Base-by-base conservation (phyloP, 2,329 filamentous ascomycete species). In the Decorospora gaudefroyi region DNA sequence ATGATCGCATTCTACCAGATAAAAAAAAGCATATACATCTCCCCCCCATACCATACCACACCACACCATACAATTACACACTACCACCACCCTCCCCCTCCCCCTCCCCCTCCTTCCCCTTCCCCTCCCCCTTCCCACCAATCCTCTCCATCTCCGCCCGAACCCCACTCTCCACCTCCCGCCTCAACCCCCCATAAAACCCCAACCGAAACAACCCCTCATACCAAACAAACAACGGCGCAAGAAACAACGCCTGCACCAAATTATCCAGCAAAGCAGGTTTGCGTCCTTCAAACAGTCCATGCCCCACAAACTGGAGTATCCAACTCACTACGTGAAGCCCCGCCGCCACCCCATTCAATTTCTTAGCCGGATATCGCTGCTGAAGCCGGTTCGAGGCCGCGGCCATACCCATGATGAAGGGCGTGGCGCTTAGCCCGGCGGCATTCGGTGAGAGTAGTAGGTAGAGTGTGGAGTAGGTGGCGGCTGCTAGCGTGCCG, bases 171-270 rank as follows among this genome's bases (percentile, higher is more conserved):
- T 67, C 60, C 3, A 69, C 62, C 36, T 65, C 62, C 35, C 11
- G 50, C 51, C 90, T 87, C 59, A 71, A 70, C 0, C 51, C 57
- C 10, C 75, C 77, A 49, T 92, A 83, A 72, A 96, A 96, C 18
- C 92, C 92, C 42, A 95, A 79, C 65, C 80, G 84, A 75, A 97
- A 97, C 30, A 97, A 76, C 8, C 92, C 72, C 75, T 97, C 91
- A 59, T 97, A 86, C 88, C 93, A 97, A 43, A 97, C 92, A 62
- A 97, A 99, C 64, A 99, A 83, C 18, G 93, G 93, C 1, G 92
- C 93, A 23, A 97, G 77, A 64, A 97, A 91, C 54, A 97, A 71
- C 26, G 93, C 91, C 73, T 97, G 93, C 37, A 93, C 78, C 29
- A 97, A 72, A 64, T 96, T 97, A 72, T 96, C 91, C 42, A 97